Base-by-base conservation (phyloP, 169 alveolate genomes). In the Perkinsus marinus region DNA sequence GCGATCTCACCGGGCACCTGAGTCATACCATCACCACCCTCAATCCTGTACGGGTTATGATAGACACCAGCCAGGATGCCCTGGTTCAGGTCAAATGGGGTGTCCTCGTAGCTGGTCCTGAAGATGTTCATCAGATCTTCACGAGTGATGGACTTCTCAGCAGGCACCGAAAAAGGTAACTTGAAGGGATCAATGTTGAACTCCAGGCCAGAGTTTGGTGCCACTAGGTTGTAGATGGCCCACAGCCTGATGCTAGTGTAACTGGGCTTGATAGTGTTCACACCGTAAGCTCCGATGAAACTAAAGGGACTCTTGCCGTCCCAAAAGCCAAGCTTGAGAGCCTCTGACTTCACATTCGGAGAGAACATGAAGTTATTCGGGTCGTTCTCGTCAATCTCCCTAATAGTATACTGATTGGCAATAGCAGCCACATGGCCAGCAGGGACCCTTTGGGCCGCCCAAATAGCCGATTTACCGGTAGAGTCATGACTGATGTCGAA, bases 401-500 rank as follows among this genome's bases (percentile, higher is more conserved):
- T 39, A 68, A 89, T 89, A 68, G 46, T 89, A 68, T 26, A 89
- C 38, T 39, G 39, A 22, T 89, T 89, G 10, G 91, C 91, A 6
- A 89, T 41, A 39, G 46, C 91, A 0, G 91, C 91, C 39, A 89
- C 36, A 37, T 89, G 91, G 68, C 46, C 91, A 39, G 39, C 91
- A 22, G 91, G 91, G 36, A 89, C 68, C 57, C 68, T 89, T 39
- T 89, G 91, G 7, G 91, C 91, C 26, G 91, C 91, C 91, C 91
- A 89, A 22, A 89, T 38, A 17, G 91, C 91, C 6, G 91, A 89
- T 34, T 38, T 38, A 19, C 91, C 91, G 2, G 39, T 39, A 9
- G 91, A 89, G 36, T 39, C 39, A 57, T 57, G 79, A 57, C 79
- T 57, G 57, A 89, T 41, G 91, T 89, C 68, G 68, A 89, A 89